Evolutionary conservation across 2,329 filamentous ascomycete species (phyloP).

Genomic region (Aspergillus melleus): DNA sequence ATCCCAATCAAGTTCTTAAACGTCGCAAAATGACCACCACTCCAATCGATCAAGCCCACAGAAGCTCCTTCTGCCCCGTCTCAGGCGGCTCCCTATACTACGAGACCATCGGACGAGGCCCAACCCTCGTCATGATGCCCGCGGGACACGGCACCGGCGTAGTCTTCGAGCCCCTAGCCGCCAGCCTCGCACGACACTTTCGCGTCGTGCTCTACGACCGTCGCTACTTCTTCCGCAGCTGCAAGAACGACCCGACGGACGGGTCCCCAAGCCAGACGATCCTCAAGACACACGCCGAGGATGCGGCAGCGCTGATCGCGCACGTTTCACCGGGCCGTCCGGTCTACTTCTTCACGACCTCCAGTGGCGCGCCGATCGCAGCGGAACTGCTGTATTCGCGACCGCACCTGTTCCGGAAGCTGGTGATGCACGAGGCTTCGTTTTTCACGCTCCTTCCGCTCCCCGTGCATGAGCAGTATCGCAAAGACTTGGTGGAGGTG

Average conservation of each 20-base stretch:
- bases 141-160: conserved; percentile 9
- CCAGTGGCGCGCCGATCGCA: background rate
- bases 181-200: conserved; percentile 4
- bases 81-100: conserved; percentile 1
- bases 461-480: background rate
- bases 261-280: background rate
- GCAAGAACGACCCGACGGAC: background rate
- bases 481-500: background rate
- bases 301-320: background rate
- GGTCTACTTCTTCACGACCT: background rate
- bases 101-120: conserved; percentile 3
- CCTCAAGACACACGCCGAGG: background rate
- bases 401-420: background rate
- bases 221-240: conserved; percentile 14
- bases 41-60: background rate
- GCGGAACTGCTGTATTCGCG: background rate
- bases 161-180: conserved; percentile 7
- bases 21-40: background rate
- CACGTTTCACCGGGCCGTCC: background rate
- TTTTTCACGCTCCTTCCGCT: background rate
- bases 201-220: conserved; percentile 12
- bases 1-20: no score
- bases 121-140: conserved; percentile 10
- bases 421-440: background rate
- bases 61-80: background rate